phyloP scores from a whole-genome alignment of 306 rosid genomes.

The Citrullus colocynthis region DNA sequence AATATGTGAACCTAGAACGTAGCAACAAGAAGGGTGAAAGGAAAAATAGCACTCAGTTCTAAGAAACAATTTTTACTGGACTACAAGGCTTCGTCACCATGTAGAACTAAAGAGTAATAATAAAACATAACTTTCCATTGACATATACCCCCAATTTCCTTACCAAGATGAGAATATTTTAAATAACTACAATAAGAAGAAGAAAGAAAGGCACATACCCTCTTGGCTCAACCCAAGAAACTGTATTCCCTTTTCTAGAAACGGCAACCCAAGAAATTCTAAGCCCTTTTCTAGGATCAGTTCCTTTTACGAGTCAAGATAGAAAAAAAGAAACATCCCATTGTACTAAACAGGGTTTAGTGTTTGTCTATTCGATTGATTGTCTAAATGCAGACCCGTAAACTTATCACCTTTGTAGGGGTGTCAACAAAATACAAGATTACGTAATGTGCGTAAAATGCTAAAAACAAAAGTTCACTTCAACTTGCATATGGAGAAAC shows the following conservation, averaged over 20 bases:
- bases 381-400: not conserved
- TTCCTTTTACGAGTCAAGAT: not conserved
- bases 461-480: not conserved
- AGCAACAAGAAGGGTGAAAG: not conserved
- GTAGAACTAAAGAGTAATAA: not conserved
- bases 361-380: not conserved
- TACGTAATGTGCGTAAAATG: not conserved
- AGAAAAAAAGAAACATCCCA: not conserved
- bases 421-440: not conserved
- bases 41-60: not conserved
- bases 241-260: not conserved
- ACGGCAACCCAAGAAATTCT: not conserved
- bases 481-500: not conserved
- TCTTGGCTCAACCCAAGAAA: not conserved
- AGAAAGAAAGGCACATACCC: not conserved
- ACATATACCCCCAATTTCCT: not conserved
- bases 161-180: not conserved
- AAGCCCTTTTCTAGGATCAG: not conserved
- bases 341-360: not conserved
- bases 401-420: not conserved
- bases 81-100: not conserved
- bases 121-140: not conserved
- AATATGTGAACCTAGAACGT: not conserved
- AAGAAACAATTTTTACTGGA: not conserved
- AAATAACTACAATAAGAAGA: not conserved